These are phyloP conservation scores for Suillus subalutaceus DNA, from an alignment of 768 basidiomycete genomes.

Conservation along the genomic window DNA sequence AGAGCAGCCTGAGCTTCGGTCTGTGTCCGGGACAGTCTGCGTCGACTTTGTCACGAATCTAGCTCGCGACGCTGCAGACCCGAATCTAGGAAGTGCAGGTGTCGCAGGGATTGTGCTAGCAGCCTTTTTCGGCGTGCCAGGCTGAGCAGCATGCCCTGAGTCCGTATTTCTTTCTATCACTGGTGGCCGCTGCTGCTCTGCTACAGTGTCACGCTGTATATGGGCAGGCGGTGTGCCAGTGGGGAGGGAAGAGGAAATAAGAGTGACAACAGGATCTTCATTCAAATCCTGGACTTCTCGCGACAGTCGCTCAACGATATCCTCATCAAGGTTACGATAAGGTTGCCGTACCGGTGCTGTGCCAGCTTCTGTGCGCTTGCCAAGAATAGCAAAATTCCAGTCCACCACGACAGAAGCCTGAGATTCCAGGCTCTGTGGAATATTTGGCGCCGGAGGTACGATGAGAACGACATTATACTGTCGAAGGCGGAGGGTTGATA, in stretches of 20 bases:
- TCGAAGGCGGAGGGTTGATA: constrained; percentile 58
- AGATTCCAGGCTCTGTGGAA: constrained; percentile 49
- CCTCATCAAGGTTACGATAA: constrained; percentile 26
- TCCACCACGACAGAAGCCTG: constrained; percentile 58
- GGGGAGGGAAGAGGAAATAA: constrained; percentile 9
- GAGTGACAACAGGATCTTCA: constrained; percentile 14
- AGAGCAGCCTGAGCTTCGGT: constrained; percentile 7
- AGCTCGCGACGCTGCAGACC: constrained; percentile 20
- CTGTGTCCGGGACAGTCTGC: constrained; percentile 12
- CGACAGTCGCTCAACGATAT: constrained; percentile 22
- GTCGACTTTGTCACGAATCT: constrained; percentile 18
- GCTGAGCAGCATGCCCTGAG: not conserved
- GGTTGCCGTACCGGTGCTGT: constrained; percentile 26
- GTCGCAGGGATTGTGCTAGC: constrained; percentile 20
- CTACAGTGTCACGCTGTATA: constrained; percentile 18
- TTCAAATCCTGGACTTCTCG: constrained; percentile 24
- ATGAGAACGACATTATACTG: constrained; percentile 56
- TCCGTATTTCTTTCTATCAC: constrained; percentile 8
- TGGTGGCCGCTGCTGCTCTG: constrained; percentile 26
- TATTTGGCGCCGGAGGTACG: constrained; percentile 38
- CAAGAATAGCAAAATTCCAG: constrained; percentile 48
- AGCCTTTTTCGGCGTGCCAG: constrained; percentile 14
- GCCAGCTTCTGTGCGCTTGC: constrained; percentile 24
- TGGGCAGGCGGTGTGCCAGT: constrained; percentile 2
- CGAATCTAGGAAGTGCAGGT: constrained; percentile 19